phyloP scores from a whole-genome alignment of 192 early-diverging fungal genomes.

The Coemansia sp. region DNA sequence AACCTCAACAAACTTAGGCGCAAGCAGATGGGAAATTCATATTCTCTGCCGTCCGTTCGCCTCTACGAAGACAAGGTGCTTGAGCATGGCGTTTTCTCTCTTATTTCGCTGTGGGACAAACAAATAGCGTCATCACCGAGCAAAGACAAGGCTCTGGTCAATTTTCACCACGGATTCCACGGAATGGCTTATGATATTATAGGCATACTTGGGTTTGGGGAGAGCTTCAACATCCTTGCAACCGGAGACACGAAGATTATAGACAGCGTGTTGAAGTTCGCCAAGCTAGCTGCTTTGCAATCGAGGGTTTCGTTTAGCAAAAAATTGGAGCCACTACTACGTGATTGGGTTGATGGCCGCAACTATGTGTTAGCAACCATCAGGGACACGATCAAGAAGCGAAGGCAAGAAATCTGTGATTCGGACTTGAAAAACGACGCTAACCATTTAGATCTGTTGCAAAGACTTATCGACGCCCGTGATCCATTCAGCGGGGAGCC shows the following conservation, averaged over 20 bases:
- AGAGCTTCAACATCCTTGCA: slow-evolving; percentile 22
- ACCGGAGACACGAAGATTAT: slow-evolving; percentile 18
- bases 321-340: slow-evolving; percentile 11
- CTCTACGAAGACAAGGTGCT: slow-evolving; percentile 23
- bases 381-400: background rate
- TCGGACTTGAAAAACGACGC: background rate
- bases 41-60: slow-evolving; percentile 12
- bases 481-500: slow-evolving; percentile 35
- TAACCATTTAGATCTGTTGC: slow-evolving; percentile 31
- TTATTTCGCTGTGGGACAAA: slow-evolving; percentile 32
- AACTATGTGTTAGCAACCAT: slow-evolving; percentile 12
- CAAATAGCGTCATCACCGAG: background rate
- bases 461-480: slow-evolving; percentile 41
- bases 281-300: slow-evolving; percentile 7
- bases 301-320: slow-evolving; percentile 7
- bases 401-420: background rate
- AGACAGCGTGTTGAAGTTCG: slow-evolving; percentile 14
- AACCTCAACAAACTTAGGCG: slow-evolving; percentile 32
- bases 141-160: background rate
- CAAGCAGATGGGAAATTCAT: slow-evolving; percentile 14
- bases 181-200: slow-evolving; percentile 28
- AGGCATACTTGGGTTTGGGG: slow-evolving; percentile 39
- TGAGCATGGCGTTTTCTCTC: slow-evolving; percentile 22
- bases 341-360: background rate
- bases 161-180: too few species aligned